Conservation (phyloP, 1,139 yeast genomes). For the Candida albicans region DNA sequence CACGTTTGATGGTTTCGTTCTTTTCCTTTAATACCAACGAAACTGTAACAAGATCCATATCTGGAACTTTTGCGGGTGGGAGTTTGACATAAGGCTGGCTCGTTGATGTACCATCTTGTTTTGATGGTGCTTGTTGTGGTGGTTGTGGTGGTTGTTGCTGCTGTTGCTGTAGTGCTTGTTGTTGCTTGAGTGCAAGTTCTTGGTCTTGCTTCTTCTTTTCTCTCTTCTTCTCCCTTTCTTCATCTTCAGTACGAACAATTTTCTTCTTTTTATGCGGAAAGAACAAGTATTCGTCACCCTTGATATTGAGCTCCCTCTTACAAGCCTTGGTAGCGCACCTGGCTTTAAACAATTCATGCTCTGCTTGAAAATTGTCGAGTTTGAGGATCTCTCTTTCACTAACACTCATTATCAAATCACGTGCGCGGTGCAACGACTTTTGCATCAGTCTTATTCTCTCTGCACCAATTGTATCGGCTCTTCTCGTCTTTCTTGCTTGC, state of each 20-base stretch:
- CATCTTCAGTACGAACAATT: constrained; percentile 39
- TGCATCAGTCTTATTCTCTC: constrained; percentile 78
- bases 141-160: constrained; percentile 14
- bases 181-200: constrained; percentile 19
- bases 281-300: constrained; percentile 83
- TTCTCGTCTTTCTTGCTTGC: constrained; percentile 92
- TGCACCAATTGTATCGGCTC: constrained; percentile 89
- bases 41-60: constrained; percentile 83
- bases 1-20: constrained; percentile 73
- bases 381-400: constrained; percentile 74
- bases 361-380: constrained; percentile 56
- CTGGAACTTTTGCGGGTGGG: constrained; percentile 91
- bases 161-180: constrained; percentile 11
- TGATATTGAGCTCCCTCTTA: constrained; percentile 73
- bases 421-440: constrained; percentile 75
- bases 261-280: constrained; percentile 79
- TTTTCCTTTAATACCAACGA: constrained; percentile 74
- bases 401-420: constrained; percentile 65
- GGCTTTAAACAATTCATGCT: constrained; percentile 63
- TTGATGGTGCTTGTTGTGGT: constrained; percentile 14
- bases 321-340: constrained; percentile 70
- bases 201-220: constrained; percentile 21
- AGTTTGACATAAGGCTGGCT: constrained; percentile 82
- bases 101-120: constrained; percentile 32
- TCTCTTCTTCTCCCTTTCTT: constrained; percentile 26